Evolutionary conservation across 768 basidiomycete species (phyloP).

Genomic region (Lactarius tabidus): DNA sequence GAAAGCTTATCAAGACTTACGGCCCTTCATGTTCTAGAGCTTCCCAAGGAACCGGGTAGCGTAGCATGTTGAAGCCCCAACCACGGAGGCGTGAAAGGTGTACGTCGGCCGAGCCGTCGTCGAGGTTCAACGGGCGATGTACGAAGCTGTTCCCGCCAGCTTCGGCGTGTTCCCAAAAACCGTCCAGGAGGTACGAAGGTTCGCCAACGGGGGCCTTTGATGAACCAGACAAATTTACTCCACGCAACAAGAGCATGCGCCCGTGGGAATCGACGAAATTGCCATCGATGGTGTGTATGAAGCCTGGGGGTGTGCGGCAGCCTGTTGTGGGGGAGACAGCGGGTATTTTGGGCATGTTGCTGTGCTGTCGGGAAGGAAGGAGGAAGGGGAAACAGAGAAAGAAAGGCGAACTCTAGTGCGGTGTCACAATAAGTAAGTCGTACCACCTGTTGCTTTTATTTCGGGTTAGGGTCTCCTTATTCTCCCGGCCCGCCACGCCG

Average conservation of each 20-base stretch:
- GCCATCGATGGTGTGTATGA: constrained; percentile 61
- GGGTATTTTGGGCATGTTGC: constrained; percentile 53
- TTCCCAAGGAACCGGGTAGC: constrained; percentile 92
- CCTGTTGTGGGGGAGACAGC: constrained; percentile 56
- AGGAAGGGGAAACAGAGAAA: constrained; percentile 2
- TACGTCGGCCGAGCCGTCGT: constrained; percentile 80
- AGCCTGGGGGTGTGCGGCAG: constrained; percentile 42
- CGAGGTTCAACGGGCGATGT: constrained; percentile 74
- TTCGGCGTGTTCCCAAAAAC: constrained; percentile 81
- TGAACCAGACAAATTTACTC: constrained; percentile 91
- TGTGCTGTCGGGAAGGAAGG: constrained; percentile 6
- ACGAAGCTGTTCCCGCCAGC: constrained; percentile 65
- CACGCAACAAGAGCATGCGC: constrained; percentile 78
- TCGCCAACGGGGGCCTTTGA: constrained; percentile 76
- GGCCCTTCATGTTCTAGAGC: constrained; percentile 91
- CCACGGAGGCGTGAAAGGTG: constrained; percentile 81
- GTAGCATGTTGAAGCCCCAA: constrained; percentile 91
- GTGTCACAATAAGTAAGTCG: constrained; percentile 12
- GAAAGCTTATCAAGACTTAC: constrained; percentile 49
- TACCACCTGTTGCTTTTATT: constrained; percentile 4
- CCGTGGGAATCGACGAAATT: constrained; percentile 73
- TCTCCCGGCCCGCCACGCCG: not conserved
- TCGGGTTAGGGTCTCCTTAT: constrained; percentile 16
- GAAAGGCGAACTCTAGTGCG: not conserved
- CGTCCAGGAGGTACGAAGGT: constrained; percentile 63